Conservation (phyloP, 192 early-diverging fungal genomes). For the Pilaira anomala region DNA sequence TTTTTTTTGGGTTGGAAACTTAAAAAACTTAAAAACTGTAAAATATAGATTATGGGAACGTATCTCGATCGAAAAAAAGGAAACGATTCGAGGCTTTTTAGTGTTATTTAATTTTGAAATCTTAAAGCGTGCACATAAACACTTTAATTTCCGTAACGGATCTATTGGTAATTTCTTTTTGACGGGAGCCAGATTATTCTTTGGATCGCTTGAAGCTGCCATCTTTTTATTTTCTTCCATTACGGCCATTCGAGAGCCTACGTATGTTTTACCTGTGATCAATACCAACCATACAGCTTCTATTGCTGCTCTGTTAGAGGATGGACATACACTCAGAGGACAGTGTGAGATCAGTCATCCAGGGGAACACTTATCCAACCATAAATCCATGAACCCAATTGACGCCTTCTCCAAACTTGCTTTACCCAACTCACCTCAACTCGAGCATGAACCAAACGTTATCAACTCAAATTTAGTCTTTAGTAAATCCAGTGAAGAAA, state of each 20-base stretch:
- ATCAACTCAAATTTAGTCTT: slow-evolving; percentile 51
- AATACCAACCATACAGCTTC: slow-evolving; percentile 59
- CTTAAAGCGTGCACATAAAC: slow-evolving; percentile 56
- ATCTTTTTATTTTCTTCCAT: slow-evolving; percentile 74
- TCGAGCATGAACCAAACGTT: background rate
- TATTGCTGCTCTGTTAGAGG: slow-evolving; percentile 68
- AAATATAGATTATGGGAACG: slow-evolving; percentile 49
- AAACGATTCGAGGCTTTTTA: slow-evolving; percentile 71
- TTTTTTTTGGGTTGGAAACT: background rate
- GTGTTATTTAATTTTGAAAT: slow-evolving; percentile 66
- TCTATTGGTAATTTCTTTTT: slow-evolving; percentile 79
- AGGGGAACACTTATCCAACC: slow-evolving; percentile 6
- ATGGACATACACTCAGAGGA: slow-evolving; percentile 60
- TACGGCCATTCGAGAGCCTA: slow-evolving; percentile 60
- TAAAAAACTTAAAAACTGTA: background rate
- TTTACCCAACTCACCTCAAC: slow-evolving; percentile 29
- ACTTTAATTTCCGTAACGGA: slow-evolving; percentile 71
- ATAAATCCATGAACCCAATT: slow-evolving; percentile 31
- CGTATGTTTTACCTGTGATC: slow-evolving; percentile 65
- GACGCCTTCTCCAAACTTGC: slow-evolving; percentile 39
- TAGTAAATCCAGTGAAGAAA: slow-evolving; percentile 42
- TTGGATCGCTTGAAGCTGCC: slow-evolving; percentile 64
- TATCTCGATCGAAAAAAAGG: slow-evolving; percentile 55
- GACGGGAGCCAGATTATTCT: slow-evolving; percentile 73
- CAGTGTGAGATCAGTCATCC: slow-evolving; percentile 81